phyloP scores from a whole-genome alignment of 352 stramenopile genomes.

The Pythium myriotylum region DNA sequence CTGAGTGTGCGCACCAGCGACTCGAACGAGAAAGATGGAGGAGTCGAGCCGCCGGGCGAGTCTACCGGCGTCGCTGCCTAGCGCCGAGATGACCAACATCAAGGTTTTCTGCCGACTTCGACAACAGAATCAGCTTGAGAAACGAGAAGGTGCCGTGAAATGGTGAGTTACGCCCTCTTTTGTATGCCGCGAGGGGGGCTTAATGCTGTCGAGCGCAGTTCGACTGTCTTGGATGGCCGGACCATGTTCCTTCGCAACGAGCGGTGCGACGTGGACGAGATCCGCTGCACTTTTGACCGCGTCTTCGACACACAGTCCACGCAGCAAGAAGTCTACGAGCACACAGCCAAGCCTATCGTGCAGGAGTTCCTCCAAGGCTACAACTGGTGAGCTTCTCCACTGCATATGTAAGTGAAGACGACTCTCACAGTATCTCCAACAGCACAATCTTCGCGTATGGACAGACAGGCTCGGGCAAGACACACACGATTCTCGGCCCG shows the following conservation, averaged over 20 bases:
- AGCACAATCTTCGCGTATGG: conserved; percentile 65
- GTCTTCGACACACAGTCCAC: conserved; percentile 64
- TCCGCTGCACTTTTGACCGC: conserved; percentile 73
- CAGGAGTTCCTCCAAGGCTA: conserved; percentile 70
- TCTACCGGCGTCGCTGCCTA: background rate
- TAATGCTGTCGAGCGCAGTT: conserved; percentile 29
- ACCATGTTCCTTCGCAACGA: conserved; percentile 67
- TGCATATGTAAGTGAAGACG: too few species aligned
- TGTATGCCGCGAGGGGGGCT: background rate
- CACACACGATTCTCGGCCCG: conserved; percentile 73
- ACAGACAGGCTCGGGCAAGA: conserved; percentile 57
- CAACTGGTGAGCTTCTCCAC: conserved; percentile 81
- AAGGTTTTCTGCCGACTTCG: conserved; percentile 79
- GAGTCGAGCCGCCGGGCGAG: conserved; percentile 5
- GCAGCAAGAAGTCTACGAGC: conserved; percentile 70
- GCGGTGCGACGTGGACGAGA: conserved; percentile 73
- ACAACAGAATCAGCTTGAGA: conserved; percentile 77
- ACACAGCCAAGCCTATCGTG: conserved; percentile 66
- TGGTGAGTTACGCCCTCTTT: conserved; percentile 37
- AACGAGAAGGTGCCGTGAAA: conserved; percentile 55
- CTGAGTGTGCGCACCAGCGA: background rate
- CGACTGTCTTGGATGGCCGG: conserved; percentile 57
- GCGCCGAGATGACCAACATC: conserved; percentile 44
- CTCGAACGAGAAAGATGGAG: background rate
- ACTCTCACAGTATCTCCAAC: too few species aligned